phyloP scores from a whole-genome alignment of 768 basidiomycete species.

The Postia placenta region DNA sequence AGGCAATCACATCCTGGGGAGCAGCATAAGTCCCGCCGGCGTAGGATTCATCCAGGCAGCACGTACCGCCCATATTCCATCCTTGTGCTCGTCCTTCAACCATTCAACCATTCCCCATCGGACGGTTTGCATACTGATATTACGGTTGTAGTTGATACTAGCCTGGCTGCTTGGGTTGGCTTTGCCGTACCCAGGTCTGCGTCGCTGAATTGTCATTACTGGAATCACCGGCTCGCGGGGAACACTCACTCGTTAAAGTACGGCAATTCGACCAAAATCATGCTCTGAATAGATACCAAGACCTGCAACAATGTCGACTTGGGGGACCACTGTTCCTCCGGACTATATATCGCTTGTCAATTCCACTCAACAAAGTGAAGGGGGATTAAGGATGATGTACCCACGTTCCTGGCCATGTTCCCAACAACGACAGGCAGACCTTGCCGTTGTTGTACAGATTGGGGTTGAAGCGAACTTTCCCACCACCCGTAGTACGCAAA shows the following conservation, averaged over 20 bases:
- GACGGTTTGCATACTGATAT: constrained; percentile 37
- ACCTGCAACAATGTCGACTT: constrained; percentile 54
- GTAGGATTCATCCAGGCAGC: background rate
- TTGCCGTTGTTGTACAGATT: constrained; percentile 45
- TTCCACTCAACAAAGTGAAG: no score
- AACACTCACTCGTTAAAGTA: constrained; percentile 51
- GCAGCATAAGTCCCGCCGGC: background rate
- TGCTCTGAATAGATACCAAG: constrained; percentile 51
- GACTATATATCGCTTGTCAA: constrained; percentile 12
- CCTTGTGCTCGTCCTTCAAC: constrained; percentile 36
- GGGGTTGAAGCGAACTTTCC: constrained; percentile 48
- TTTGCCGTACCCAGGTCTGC: constrained; percentile 43
- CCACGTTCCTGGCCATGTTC: constrained; percentile 49
- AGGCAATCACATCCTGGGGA: constrained; percentile 41
- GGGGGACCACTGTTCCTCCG: constrained; percentile 42
- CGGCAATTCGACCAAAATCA: constrained; percentile 49
- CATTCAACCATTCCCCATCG: constrained; percentile 52
- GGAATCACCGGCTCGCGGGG: background rate
- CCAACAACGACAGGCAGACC: constrained; percentile 50
- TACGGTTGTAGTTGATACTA: constrained; percentile 42
- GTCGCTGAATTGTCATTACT: background rate
- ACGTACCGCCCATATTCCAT: constrained; percentile 43
- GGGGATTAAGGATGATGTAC: constrained; percentile 2
- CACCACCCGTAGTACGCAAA: constrained; percentile 47
- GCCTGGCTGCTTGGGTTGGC: constrained; percentile 28